Evolutionary conservation across 2,329 filamentous ascomycete species (phyloP), one percentile per base, ranked within the genome.

Genomic region (Colletotrichum euphorbiae): DNA sequence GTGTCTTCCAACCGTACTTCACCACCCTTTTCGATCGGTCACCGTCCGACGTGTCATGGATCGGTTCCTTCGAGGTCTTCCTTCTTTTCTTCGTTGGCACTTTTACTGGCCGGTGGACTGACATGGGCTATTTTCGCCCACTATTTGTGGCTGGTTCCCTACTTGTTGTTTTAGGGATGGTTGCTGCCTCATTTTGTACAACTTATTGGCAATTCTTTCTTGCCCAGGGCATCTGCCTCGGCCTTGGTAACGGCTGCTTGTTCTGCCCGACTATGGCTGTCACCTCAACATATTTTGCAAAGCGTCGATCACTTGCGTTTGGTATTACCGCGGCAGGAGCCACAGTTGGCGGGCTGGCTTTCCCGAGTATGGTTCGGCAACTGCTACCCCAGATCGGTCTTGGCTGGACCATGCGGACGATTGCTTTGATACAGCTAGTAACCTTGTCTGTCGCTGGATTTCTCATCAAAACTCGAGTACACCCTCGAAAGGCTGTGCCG

Each of bases 181-280:
- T 89, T 74, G 75, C 77, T 0, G 81, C 83, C 1, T 81, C 83
- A 0, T 75, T 76, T 8, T 79, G 79, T 31, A 80, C 78, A 0
- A 70, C 78, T 24, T 89, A 88, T 78, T 88, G 83, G 82, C 87
- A 89, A 62, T 74, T 88, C 1, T 74, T 89, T 13, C 77, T 89
- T 0, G 77, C 84, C 0, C 87, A 89, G 73, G 87, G 88, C 3
- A 66, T 88, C 6, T 83, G 83, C 59, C 78, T 84, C 64, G 87
- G 87, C 0, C 62, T 89, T 0, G 89, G 87, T 1, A 85, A 85
- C 63, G 90, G 90, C 3, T 87, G 83, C 69, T 77, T 92, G 6
- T 92, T 91, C 76, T 86, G 89, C 55, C 88, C 91, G 0, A 82
- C 85, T 46, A 83, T 93, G 46, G 86, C 90, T 1, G 85, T 91